phyloP scores from a whole-genome alignment of 805 yeast species.

The Diddensiella caesifluorescens region DNA sequence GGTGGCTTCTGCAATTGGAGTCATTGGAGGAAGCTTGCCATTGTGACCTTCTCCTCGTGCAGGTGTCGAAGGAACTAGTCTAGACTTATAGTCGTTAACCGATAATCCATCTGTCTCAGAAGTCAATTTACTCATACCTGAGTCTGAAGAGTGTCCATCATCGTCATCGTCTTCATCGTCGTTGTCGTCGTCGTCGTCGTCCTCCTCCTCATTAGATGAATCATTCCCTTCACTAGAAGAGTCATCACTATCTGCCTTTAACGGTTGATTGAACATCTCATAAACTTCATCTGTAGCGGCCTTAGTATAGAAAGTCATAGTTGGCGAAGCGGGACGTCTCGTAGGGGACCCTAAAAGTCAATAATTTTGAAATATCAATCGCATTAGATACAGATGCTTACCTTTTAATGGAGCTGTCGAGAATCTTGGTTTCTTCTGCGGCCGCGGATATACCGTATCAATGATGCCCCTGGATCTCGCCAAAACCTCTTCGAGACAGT shows the following conservation, averaged over 20 bases:
- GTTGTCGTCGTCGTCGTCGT: conserved; percentile 19
- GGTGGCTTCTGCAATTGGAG: conserved; percentile 30
- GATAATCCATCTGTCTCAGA: conserved; percentile 3
- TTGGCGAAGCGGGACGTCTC: conserved; percentile 47
- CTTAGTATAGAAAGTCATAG: conserved; percentile 70
- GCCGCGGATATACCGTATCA: conserved; percentile 13
- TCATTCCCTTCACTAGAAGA: conserved; percentile 19
- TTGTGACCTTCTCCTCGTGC: not conserved
- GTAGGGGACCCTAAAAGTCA: conserved; percentile 7
- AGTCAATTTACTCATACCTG: conserved; percentile 10
- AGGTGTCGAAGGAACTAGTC: conserved; percentile 1
- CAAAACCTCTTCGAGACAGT: conserved; percentile 59
- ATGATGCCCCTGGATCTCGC: conserved; percentile 42
- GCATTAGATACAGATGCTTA: too few relatives aligned
- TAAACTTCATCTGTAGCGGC: conserved; percentile 70
- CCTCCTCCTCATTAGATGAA: conserved; percentile 24
- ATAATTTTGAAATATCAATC: too few relatives aligned
- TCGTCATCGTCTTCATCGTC: conserved; percentile 3
- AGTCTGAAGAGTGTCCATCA: not conserved
- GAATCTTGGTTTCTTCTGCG: conserved; percentile 24
- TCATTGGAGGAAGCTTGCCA: conserved; percentile 20
- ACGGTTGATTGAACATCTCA: conserved; percentile 54
- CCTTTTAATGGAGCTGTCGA: conserved; percentile 44
- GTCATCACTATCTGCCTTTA: conserved; percentile 16
- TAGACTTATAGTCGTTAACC: conserved; percentile 7